Evolutionary conservation across 1,139 yeast species (phyloP).

Genomic region (Blastobotrys aristatus): DNA sequence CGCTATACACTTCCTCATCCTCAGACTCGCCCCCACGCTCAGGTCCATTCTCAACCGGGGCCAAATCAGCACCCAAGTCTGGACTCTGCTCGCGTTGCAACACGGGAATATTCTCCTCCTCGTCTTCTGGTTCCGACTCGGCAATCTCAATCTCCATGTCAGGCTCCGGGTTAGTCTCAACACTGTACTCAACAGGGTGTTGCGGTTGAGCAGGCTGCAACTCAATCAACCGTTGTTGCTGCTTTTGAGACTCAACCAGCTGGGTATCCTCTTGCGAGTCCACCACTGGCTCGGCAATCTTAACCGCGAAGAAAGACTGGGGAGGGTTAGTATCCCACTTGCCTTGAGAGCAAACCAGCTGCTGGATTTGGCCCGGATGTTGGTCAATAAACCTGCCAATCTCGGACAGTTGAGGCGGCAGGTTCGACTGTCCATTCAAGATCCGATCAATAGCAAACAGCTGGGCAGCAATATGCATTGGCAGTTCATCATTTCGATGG

Average conservation of each 20-base stretch:
- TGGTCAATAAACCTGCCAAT: neutral
- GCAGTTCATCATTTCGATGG: neutral
- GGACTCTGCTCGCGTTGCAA: neutral
- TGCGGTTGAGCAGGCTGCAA: too few species aligned
- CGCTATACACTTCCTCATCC: neutral
- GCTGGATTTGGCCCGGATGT: neutral
- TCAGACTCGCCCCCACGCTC: too few species aligned
- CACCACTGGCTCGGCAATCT: neutral
- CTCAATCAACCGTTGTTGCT: too few species aligned
- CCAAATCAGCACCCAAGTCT: neutral
- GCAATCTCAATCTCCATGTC: neutral
- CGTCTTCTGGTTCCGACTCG: neutral
- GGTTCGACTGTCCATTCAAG: neutral
- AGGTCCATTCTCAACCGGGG: too few species aligned
- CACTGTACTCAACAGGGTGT: neutral
- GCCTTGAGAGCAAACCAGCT: neutral
- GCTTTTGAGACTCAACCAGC: neutral
- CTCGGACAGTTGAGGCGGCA: neutral
- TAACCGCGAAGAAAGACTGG: too few species aligned
- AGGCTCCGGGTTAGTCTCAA: neutral
- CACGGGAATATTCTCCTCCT: neutral
- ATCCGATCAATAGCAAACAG: neutral
- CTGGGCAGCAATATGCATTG: neutral
- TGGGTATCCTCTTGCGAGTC: constrained; percentile 1
- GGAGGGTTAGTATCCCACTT: neutral